Evolutionary conservation across 2,329 filamentous ascomycete species (phyloP), one percentile per base, ranked within the genome.

Genomic region (Colletotrichum incanum): DNA sequence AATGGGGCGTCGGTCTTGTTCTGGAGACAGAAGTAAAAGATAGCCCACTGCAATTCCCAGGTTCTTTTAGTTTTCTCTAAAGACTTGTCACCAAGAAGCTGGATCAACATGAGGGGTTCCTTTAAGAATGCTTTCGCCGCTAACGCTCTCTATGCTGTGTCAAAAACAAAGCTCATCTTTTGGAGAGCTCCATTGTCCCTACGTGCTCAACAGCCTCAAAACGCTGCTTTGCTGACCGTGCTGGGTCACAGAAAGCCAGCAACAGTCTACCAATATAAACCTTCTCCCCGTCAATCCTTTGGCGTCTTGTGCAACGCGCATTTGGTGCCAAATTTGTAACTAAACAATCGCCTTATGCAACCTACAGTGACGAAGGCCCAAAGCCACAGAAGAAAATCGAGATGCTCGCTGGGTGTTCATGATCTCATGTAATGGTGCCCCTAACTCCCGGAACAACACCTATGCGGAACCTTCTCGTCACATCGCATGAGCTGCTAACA

Each of bases 1-100:
- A 20, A 52, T 16, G 61, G 67, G 18, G 16, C 61, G 6, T 59
- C 67, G 8, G 43, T 70, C 26, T 70, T 61, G 62, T 45, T 31
- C 28, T 16, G 7, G 28, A 39, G 67, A 34, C 54, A n/a, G 34
- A 47, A 23, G 54, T 41, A 55, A 23, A 26, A 31, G 28, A 1
- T 54, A 11, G 26, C 16, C 23, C 7, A 18, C 23, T 18, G 23
- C 1, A 28, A 18, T 3, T 8, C 11, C 14, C 16, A 43, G 41
- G 14, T 43, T 43, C 16, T 2, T 16, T 18, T 12, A 8, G 14
- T 26, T 31, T 9, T 52, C 49, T 2, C 16, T 18, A 5, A 16
- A 8, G 7, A 37, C 11, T 16, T 16, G 16, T 7, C n/a, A 16
- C 23, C 34, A 37, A 37, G 34, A 5, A 37, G 34, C 7, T 37